phyloP scores from a whole-genome alignment of 352 stramenopile genomes.

The Globisporangium cystogenes region DNA sequence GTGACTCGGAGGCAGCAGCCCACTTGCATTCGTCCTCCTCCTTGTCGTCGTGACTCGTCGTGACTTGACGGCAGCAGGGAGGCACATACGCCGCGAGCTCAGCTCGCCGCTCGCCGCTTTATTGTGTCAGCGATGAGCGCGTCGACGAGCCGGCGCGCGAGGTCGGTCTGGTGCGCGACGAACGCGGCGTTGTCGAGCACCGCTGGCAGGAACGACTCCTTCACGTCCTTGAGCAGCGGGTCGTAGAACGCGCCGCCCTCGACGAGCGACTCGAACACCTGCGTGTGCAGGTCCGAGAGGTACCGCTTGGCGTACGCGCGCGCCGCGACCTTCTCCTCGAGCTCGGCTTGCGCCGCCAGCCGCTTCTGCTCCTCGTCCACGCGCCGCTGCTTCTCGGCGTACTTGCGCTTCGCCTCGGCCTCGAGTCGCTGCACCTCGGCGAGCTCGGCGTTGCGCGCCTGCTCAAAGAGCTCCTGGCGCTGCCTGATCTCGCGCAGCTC shows the following conservation, averaged over 20 bases:
- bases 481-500: conserved; percentile 87
- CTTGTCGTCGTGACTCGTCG: too few relatives aligned
- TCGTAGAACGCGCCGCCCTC: conserved; percentile 89
- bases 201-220: conserved; percentile 72
- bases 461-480: conserved; percentile 91
- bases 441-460: conserved; percentile 90
- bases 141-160: conserved; percentile 27
- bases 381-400: conserved; percentile 87
- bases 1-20: too few relatives aligned
- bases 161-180: conserved; percentile 33
- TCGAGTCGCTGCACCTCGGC: conserved; percentile 93
- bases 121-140: conserved; percentile 26
- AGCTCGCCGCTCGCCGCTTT: conserved; percentile 16
- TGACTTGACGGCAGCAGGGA: too few relatives aligned
- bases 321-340: conserved; percentile 92
- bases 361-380: conserved; percentile 78
- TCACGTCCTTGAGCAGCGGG: conserved; percentile 78
- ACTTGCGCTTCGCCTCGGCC: conserved; percentile 89
- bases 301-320: conserved; percentile 88
- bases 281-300: conserved; percentile 75
- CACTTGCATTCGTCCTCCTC: too few relatives aligned
- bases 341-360: conserved; percentile 62
- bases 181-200: conserved; percentile 40
- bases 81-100: too few relatives aligned
- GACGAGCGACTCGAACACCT: conserved; percentile 87